Conservation (phyloP, 441 rosid genomes). For the Erysimum pusillum region DNA sequence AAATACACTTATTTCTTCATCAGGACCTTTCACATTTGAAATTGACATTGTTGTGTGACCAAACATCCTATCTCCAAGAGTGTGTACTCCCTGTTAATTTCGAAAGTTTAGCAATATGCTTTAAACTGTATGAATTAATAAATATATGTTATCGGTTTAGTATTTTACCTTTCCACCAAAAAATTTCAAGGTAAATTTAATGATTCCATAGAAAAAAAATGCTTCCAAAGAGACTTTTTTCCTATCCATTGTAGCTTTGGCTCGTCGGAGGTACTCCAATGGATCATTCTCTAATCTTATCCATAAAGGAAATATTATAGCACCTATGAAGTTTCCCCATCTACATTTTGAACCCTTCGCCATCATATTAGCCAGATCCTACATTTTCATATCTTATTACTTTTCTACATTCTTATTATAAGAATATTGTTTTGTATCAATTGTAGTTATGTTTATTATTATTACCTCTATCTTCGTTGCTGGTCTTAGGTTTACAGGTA, state of each 20-base stretch:
- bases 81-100: background rate
- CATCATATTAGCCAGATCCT: conserved; percentile 76
- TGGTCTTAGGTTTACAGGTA: conserved; percentile 67
- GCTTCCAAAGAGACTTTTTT: conserved; percentile 73
- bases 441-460: background rate
- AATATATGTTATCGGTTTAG: background rate
- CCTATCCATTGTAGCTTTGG: conserved; percentile 66
- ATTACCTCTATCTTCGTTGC: conserved; percentile 69
- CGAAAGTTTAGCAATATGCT: background rate
- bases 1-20: conserved; percentile 5
- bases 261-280: conserved; percentile 58
- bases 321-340: conserved; percentile 78
- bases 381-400: background rate
- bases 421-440: no score
- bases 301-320: conserved; percentile 61
- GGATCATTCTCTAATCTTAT: conserved; percentile 60
- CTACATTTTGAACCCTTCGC: background rate
- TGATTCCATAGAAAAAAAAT: conserved; percentile 26
- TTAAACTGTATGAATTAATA: background rate
- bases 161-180: conserved; percentile 31
- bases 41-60: background rate
- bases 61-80: background rate
- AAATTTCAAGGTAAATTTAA: conserved; percentile 11
- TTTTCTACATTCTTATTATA: no score
- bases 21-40: conserved; percentile 18